Conservation (phyloP, 2,329 filamentous ascomycete species). For the Exophiala lecanii-corni region DNA sequence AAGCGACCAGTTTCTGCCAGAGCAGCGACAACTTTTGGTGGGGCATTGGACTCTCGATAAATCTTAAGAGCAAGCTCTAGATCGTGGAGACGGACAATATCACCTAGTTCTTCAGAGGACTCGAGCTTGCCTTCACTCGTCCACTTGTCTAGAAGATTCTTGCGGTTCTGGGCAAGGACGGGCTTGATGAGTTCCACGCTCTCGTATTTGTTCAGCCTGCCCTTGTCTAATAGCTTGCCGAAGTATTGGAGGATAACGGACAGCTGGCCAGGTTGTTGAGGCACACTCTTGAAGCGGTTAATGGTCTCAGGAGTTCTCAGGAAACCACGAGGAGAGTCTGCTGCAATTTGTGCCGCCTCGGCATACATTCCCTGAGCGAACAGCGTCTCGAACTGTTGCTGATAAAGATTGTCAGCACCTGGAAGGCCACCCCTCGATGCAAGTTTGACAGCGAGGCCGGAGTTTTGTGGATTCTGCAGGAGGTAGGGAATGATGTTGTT, state of each 20-base stretch:
- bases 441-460: slow-evolving; percentile 89
- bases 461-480: slow-evolving; percentile 92
- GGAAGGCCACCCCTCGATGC: slow-evolving; percentile 90
- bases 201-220: slow-evolving; percentile 84
- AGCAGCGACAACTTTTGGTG: slow-evolving; percentile 90
- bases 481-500: slow-evolving; percentile 88
- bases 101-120: slow-evolving; percentile 92
- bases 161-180: slow-evolving; percentile 87
- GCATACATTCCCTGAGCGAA: slow-evolving; percentile 74
- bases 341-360: slow-evolving; percentile 91
- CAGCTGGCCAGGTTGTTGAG: slow-evolving; percentile 69
- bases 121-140: slow-evolving; percentile 92
- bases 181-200: slow-evolving; percentile 90
- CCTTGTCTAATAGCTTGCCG: slow-evolving; percentile 94
- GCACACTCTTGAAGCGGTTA: slow-evolving; percentile 86
- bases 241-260: slow-evolving; percentile 97
- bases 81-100: slow-evolving; percentile 86
- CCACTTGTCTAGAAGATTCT: slow-evolving; percentile 97
- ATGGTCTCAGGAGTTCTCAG: slow-evolving; percentile 92
- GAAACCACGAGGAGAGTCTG: slow-evolving; percentile 94
- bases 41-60: slow-evolving; percentile 84
- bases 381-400: slow-evolving; percentile 85
- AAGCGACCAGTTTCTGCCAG: slow-evolving; percentile 96
- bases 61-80: slow-evolving; percentile 80
- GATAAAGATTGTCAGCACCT: slow-evolving; percentile 89